Conservation (phyloP, 2,329 filamentous ascomycete genomes). For the Didymella glomerata region DNA sequence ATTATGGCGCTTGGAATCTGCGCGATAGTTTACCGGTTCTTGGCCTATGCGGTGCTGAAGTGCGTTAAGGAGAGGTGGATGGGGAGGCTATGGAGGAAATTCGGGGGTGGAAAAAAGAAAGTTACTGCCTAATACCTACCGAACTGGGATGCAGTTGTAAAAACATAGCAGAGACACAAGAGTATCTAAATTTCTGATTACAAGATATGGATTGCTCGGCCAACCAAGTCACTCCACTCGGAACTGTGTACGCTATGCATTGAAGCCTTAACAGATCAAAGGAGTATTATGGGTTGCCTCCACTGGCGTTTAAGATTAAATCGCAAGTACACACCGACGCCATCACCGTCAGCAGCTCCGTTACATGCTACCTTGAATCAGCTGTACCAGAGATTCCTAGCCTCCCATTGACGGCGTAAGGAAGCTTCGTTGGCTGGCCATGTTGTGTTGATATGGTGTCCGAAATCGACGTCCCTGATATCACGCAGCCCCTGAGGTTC, state of each 20-base stretch:
- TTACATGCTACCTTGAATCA: background rate
- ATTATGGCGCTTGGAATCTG: slow-evolving; percentile 70
- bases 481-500: background rate
- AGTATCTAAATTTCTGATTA: too few species aligned
- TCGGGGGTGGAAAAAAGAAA: slow-evolving; percentile 29
- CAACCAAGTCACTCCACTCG: too few species aligned
- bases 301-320: background rate
- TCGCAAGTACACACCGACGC: background rate
- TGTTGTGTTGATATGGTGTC: background rate
- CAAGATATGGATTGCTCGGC: too few species aligned
- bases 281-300: background rate
- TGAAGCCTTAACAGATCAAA: background rate
- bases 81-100: slow-evolving; percentile 40
- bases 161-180: too few species aligned
- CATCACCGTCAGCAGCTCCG: background rate
- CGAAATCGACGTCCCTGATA: background rate
- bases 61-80: slow-evolving; percentile 63
- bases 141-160: background rate
- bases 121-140: background rate
- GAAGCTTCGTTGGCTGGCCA: background rate
- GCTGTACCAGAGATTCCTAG: background rate
- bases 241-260: background rate
- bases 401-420: background rate
- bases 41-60: slow-evolving; percentile 68
- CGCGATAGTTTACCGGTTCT: slow-evolving; percentile 69